These are phyloP conservation scores for Phytophthora gonapodyides DNA, from an alignment of 352 stramenopile genomes.

Conservation along the genomic window DNA sequence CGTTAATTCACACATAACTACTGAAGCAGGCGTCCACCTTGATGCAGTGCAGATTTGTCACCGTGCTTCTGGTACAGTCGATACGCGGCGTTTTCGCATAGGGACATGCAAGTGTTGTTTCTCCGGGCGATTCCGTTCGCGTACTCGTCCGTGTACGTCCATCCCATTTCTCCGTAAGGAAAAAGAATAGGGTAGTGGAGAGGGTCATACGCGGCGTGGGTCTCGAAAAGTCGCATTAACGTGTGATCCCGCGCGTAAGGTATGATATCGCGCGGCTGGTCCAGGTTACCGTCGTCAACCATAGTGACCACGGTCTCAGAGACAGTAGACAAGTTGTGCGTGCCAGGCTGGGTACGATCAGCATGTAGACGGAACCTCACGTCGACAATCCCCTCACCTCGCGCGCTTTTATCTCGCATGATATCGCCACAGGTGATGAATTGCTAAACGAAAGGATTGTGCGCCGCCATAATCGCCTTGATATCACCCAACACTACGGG, in stretches of 20 bases:
- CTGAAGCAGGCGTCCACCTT: background rate
- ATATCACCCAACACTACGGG: background rate
- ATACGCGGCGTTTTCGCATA: conserved; percentile 8
- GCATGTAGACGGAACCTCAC: background rate
- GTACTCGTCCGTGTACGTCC: background rate
- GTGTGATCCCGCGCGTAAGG: background rate
- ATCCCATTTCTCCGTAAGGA: conserved; percentile 8
- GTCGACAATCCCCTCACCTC: background rate
- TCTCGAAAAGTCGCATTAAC: conserved; percentile 6
- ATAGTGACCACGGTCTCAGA: conserved; percentile 8
- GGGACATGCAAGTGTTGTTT: conserved; percentile 1
- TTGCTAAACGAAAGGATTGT: conserved; percentile 12
- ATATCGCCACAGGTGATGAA: background rate
- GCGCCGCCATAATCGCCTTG: background rate
- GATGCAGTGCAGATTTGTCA: background rate
- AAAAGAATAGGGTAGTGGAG: conserved; percentile 10
- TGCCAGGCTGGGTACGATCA: background rate
- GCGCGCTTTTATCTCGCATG: background rate
- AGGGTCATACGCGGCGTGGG: conserved; percentile 1
- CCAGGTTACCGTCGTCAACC: conserved; percentile 3
- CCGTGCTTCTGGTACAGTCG: background rate
- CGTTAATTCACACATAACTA: conserved; percentile 15
- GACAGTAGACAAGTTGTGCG: conserved; percentile 1
- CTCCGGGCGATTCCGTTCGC: background rate
- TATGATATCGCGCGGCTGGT: background rate